Conservation (phyloP, 2,329 filamentous ascomycete genomes). For the Fusarium longipes region DNA sequence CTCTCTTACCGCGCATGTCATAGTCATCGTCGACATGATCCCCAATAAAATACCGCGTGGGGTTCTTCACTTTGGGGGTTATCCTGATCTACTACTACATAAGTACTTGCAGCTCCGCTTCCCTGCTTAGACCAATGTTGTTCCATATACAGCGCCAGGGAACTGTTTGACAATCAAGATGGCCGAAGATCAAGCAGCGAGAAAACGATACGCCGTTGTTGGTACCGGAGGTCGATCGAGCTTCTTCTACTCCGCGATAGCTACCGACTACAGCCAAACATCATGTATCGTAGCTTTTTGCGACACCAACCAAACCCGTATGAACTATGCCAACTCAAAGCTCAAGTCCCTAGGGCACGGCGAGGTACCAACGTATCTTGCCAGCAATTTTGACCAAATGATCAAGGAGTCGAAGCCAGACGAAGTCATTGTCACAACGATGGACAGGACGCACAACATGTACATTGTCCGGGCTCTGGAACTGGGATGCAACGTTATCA, state of each 20-base stretch:
- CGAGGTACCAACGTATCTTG: constrained; percentile 64
- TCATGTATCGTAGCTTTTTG: constrained; percentile 66
- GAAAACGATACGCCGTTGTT: constrained; percentile 65
- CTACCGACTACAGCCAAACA: constrained; percentile 61
- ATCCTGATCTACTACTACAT: neutral
- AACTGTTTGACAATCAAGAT: neutral
- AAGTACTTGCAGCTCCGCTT: neutral
- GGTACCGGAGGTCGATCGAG: constrained; percentile 69
- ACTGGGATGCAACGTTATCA: constrained; percentile 69
- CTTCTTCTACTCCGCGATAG: constrained; percentile 71
- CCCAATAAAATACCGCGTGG: constrained; percentile 16
- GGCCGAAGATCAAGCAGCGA: constrained; percentile 22
- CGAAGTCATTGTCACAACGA: constrained; percentile 71
- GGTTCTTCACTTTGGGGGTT: neutral
- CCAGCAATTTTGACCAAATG: constrained; percentile 68
- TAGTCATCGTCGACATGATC: neutral
- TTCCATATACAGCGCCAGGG: neutral
- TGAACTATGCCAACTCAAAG: constrained; percentile 65
- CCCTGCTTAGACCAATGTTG: too few species aligned
- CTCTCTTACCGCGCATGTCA: neutral
- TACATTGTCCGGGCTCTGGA: constrained; percentile 71
- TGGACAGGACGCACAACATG: constrained; percentile 69
- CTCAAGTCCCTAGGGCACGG: constrained; percentile 59
- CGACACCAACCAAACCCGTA: constrained; percentile 70
- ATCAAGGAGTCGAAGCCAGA: constrained; percentile 66